Evolutionary conservation across 352 stramenopile genomes (phyloP), one percentile per base, ranked within the genome.

Genomic region (Phytophthora fragariae): DNA sequence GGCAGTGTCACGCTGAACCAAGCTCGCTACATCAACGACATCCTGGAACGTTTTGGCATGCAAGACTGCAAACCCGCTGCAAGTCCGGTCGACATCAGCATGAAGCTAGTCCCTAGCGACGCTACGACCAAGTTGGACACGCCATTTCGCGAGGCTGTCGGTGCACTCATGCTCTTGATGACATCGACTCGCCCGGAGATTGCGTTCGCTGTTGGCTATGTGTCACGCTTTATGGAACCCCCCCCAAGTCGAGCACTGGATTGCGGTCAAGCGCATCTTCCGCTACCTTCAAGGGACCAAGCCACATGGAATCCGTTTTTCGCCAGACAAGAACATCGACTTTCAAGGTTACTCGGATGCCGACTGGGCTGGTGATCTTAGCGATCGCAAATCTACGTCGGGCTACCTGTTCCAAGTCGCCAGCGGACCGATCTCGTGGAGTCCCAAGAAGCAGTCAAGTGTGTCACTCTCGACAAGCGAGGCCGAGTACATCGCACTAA

Each of bases 211-310:
- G 61, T 67, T 0, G 61, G 55, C 8, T 76, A 68, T 39, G 44
- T 76, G 15, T 62, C 63, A 10, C 57, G 65, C 35, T 73, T 73
- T 58, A 73, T 77, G 70, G 17, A 73, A 73, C 12, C 64, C 58
- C 8, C n/a, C n/a, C n/a, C n/a, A n/a, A n/a, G n/a, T n/a, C n/a
- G n/a, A n/a, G n/a, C n/a, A n/a, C n/a, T n/a, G n/a, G n/a, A n/a
- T n/a, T n/a, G n/a, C n/a, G n/a, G n/a, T n/a, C n/a, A n/a, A n/a
- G n/a, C n/a, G n/a, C n/a, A n/a, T n/a, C n/a, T n/a, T n/a, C n/a
- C n/a, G n/a, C n/a, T n/a, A n/a, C n/a, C n/a, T n/a, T n/a, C n/a
- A n/a, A n/a, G n/a, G n/a, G n/a, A n/a, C n/a, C n/a, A n/a, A n/a
- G n/a, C n/a, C n/a, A n/a, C n/a, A n/a, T n/a, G n/a, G n/a, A n/a